Base-by-base conservation (phyloP, 768 basidiomycete genomes). In the Trametes villosa region DNA sequence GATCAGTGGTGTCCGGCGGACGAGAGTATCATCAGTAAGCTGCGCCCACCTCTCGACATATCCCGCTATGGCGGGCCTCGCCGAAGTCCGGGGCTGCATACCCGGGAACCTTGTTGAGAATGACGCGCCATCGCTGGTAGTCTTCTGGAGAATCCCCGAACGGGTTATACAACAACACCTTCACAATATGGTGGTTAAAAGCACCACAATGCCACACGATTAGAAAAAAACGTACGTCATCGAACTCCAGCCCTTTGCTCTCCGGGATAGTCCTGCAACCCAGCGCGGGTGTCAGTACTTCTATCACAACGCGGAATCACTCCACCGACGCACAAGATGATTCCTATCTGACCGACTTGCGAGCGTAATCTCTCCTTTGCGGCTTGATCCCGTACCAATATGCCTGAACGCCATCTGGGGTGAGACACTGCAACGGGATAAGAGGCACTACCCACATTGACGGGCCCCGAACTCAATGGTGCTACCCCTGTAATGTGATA, bases 131-230 rank as follows among this genome's bases (percentile, higher is more conserved):
- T 50, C 84, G 84, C 1, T 81, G 69, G 1, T 69, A 57, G 40
- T 79, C 79, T 2, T 81, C 71, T 0, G 67, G 62, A 0, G 89
- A 91, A 63, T 88, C 86, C 24, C 82, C 78, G 64, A 91, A 91
- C 71, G 90, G 91, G 63, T 91, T 85, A 65, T 86, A 91, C 11
- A 91, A 66, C 6, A 91, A 75, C 5, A 91, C 88, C 88, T 90
- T 20, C 9, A 6, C 24, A 26, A 3, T 20, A 44, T n/a, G n/a
- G n/a, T n/a, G 20, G 15, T 13, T 57, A 0, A 7, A 50, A 38
- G 20, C 27, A 11, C 29, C 26, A 15, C 38, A 26, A 54, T 44
- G 42, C 42, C n/a, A 9, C 9, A 9, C 18, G 22, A 44, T 20
- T 44, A 17, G 15, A 33, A 38, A 9, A 34, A 9, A 12, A 52